Conservation (phyloP, 192 early-diverging fungal species). For the Thamnidium elegans region DNA sequence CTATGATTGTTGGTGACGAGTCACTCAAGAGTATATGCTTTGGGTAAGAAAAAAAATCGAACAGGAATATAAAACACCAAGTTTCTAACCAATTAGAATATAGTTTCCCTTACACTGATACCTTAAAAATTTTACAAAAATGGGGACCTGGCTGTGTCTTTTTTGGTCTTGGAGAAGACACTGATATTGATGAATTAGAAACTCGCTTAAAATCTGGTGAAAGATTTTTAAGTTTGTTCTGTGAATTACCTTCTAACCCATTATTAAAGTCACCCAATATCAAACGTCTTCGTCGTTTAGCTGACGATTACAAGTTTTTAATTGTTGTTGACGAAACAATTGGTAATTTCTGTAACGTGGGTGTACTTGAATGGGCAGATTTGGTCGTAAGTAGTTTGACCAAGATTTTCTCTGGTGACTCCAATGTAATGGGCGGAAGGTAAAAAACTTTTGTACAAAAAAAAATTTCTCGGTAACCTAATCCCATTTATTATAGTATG, state of each 20-base stretch:
- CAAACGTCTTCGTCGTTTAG: slow-evolving; percentile 66
- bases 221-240: slow-evolving; percentile 77
- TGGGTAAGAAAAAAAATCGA: slow-evolving; percentile 53
- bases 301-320: slow-evolving; percentile 71
- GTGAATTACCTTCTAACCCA: slow-evolving; percentile 95
- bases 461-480: no score
- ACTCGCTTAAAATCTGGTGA: slow-evolving; percentile 57
- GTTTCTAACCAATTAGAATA: not conserved
- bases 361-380: slow-evolving; percentile 76
- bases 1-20: slow-evolving; percentile 44
- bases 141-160: slow-evolving; percentile 90
- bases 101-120: slow-evolving; percentile 93
- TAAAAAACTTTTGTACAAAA: no score
- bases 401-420: slow-evolving; percentile 94
- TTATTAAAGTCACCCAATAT: slow-evolving; percentile 83
- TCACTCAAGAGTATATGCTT: slow-evolving; percentile 80
- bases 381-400: slow-evolving; percentile 89
- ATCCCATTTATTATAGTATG: slow-evolving; percentile 41
- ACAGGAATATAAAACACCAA: not conserved
- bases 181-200: slow-evolving; percentile 74
- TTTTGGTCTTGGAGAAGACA: slow-evolving; percentile 77
- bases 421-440: slow-evolving; percentile 98
- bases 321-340: slow-evolving; percentile 94
- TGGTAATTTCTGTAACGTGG: slow-evolving; percentile 90
- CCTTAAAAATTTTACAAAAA: slow-evolving; percentile 94